Base-by-base conservation (phyloP, 2,329 filamentous ascomycete genomes). In the Orbilia ellipsospora region DNA sequence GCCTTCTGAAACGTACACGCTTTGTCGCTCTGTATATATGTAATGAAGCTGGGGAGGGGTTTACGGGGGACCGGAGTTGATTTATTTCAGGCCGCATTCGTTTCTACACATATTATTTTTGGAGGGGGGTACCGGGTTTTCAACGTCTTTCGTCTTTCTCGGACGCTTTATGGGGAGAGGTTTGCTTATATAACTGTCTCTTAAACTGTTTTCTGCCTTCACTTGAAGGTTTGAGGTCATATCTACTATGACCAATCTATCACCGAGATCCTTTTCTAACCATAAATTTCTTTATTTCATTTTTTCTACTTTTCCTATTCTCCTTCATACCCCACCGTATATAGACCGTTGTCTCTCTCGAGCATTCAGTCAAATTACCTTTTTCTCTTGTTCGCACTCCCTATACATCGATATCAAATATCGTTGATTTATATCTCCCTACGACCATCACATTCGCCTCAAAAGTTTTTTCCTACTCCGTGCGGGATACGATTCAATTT, bases 21-120 rank as follows among this genome's bases (percentile, higher is more conserved):
- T 57, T 36, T 63, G 57, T 67, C 23, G 45, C 31, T 51, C 20
- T 75, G 72, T 75, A 75, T 55, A 74, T 75, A 74, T 36, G 72
- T 69, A 69, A 75, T 75, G 72, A 64, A 68, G 72, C 65, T 15
- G 45, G 55, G 56, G 51, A 57, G 63, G 55, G 45, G 56, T 69
- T 42, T 20, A 23, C 18, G 48, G 63, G 70, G 64, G 72, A 44
- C 57, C 40, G 72, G 72, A 75, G 72, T 75, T 75, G 72, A 55
- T 42, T 42, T 20, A 20, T 69, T 68, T 52, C n/a, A 68, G 59
- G 56, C 36, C 60, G 54, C 64, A 51, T 64, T 75, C 64, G 52
- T 69, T 75, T 75, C 31, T 36, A 31, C 44, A 10, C 10, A 36
- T 61, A 51, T 62, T 54, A 5, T 61, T 23, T 50, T 20, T 13